Evolutionary conservation across 257 asterid genomes (phyloP), one percentile per base, ranked within the genome.

Genomic region (Misopates orontium): DNA sequence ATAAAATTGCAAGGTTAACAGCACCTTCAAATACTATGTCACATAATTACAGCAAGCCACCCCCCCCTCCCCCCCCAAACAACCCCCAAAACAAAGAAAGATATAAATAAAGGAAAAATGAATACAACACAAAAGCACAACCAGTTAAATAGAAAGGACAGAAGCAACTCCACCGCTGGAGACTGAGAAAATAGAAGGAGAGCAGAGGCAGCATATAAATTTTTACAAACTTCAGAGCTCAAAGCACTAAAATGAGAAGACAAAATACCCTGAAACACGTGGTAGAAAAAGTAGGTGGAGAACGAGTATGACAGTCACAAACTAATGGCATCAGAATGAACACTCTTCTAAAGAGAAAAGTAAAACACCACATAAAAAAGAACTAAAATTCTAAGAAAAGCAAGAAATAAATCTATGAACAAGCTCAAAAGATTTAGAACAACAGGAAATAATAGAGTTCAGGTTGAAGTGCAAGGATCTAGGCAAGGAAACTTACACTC

Each of bases 401-500:
- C 60, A 18, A 62, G 20, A 64, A 28, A 24, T 22, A 48, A 15
- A 56, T 21, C 40, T 32, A 59, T 12, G 4, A 10, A 50, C 14
- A 57, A 25, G 16, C 22, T 10, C 41, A 66, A 21, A 10, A 32
- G 25, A 12, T 58, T 23, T 4, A 59, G 55, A 31, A 56, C 1
- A 62, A 56, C 4, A 40, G 49, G 64, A 60, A 68, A 1, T 16
- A n/a, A 8, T 14, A 69, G 45, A 47, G 10, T 45, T 45, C 19
- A 45, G 1, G 51, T 14, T 4, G 1, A 45, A 16, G 16, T 61
- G 61, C 56, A 67, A 64, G 20, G 62, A 47, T 57, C 41, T 60
- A 18, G 75, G 44, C n/a, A 55, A 51, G 56, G 49, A 44, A 28
- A 75, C 97, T 83, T 82, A 94, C 99, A 94, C 75, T 92, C 98